Evolutionary conservation across 805 yeast species (phyloP), one percentile per base, ranked within the genome.

Genomic region (Ogataea trehaloabstinens): DNA sequence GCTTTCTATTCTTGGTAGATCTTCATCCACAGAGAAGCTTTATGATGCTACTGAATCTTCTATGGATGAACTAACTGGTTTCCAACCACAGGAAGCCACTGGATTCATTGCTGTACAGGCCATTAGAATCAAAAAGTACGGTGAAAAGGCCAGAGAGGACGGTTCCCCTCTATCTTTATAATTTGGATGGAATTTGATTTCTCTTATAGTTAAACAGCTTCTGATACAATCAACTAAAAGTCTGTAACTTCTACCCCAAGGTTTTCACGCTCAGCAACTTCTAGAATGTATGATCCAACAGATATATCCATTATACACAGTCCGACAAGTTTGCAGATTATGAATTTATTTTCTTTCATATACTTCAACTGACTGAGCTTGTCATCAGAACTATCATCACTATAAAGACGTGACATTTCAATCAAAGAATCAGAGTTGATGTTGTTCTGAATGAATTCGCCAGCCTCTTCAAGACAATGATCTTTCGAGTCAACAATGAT

Each of bases 41-140:
- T 93, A 93, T 68, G 97, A 93, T 65, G 96, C 96, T 50, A 88
- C 96, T 40, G 97, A 91, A 68, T 90, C 97, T 12, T 91, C 98
- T 10, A 93, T 93, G 99, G 99, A 93, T 69, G 99, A 93, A 72
- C 81, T 93, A 60, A 89, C 97, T 42, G 99, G 96, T 44, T 93
- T 93, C 77, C 83, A 86, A 58, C 99, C 99, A 49, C 89, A 85
- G 65, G 98, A 91, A 66, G 88, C 99, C 44, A 73, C 95, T 45
- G 99, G 99, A 40, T 93, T 93, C 78, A 93, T 93, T 68, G 87
- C 96, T 53, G 95, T 93, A 55, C 97, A 93, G 75, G 87, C 98
- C 47, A 93, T 93, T 67, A 88, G 99, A 77, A 86, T 91, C 66
- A 93, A 93, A 78, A 93, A 93, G 73, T 93, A 87, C 66, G 99